Evolutionary conservation across 257 asterid genomes (phyloP), one percentile per base, ranked within the genome.

Genomic region (Rhazya stricta): DNA sequence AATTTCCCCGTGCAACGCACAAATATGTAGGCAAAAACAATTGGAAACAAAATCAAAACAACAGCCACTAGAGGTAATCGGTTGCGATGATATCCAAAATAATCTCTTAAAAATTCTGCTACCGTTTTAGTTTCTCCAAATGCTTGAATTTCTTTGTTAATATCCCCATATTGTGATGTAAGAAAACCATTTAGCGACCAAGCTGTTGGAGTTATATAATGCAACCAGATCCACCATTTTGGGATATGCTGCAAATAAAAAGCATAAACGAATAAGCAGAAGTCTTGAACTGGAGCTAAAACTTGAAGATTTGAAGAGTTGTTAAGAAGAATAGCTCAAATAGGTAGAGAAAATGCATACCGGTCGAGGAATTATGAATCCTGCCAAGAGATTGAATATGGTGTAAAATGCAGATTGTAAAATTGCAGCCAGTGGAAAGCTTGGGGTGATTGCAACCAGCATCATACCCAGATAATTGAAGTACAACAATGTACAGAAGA

Each of bases 201-300:
- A 3, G 96, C 85, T 57, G 93, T 84, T 11, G 96, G 93, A 8
- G 74, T 68, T 15, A 81, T 4, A 46, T 86, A 86, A 36, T 86
- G 82, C 9, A 83, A 62, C 93, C 91, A 88, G 15, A 88, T 48
- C 91, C 91, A 88, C 91, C 91, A 90, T 69, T 83, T 86, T 0
- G 96, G 96, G 58, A 89, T 84, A 77, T 79, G 86, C 90, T 87
- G 82, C 80, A 82, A 46, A 27, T 53, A 1, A 76, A 63, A 34
- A 51, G 19, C 48, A 37, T 5, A 6, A 7, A 73, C 37, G n/a
- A 43, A 30, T 57, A 6, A 54, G 8, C 30, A 19, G 13, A 0
- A 12, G 37, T 34, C 34, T 8, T 10, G 48, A 70, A 25, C 56
- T n/a, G 13, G 2, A 41, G 74, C 30, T 36, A 63, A 63, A 43